Base-by-base conservation (phyloP, 306 rosid species). In the Carpinus viminea region DNA sequence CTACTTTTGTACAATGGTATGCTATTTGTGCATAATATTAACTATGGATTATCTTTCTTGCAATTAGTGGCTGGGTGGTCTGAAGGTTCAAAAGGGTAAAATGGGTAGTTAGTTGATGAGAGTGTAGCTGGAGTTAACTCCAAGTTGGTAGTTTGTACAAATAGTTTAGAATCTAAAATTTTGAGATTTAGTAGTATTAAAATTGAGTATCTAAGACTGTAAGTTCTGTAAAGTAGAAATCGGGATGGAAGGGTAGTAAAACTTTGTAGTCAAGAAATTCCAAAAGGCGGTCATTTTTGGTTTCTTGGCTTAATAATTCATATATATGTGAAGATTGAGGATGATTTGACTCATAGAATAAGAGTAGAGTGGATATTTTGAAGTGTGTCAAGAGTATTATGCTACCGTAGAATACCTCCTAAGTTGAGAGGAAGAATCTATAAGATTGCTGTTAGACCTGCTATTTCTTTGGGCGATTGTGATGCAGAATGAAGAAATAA, bases 1-100 rank as follows among this genome's bases (percentile, higher is more conserved):
- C 90, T 92, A 94, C 83, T 79, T 92, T 72, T 91, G 98, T 88
- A 94, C 97, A 55, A 87, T 94, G 98, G 98, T 94, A 88, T 46
- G 89, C 17, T 34, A 75, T 62, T 77, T 3, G 31, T 68, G 41
- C 43, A 66, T 38, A 20, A 46, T 17, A 8, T 17, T 18, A 6
- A 52, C 48, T 52, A 20, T 48, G 8, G 46, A 31, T 16, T 62
- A 48, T 8, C 53, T 41, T 54, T 21, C n/a, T 50, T 20, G 3
- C 34, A 38, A 16, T 76, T 46, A 45, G 20, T 69, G 47, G 31
- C 21, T 75, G 36, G 36, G 31, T 1, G 34, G 4, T 45, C 51
- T 73, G 83, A 17, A 41, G 74, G 31, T 68, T 20, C 11, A 28
- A 34, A 7, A 5, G 20, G 69, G 17, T 62, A 13, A 28, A 34